phyloP scores from a whole-genome alignment of 2,329 filamentous ascomycete genomes.

The Dryadomyces sulphureus region DNA sequence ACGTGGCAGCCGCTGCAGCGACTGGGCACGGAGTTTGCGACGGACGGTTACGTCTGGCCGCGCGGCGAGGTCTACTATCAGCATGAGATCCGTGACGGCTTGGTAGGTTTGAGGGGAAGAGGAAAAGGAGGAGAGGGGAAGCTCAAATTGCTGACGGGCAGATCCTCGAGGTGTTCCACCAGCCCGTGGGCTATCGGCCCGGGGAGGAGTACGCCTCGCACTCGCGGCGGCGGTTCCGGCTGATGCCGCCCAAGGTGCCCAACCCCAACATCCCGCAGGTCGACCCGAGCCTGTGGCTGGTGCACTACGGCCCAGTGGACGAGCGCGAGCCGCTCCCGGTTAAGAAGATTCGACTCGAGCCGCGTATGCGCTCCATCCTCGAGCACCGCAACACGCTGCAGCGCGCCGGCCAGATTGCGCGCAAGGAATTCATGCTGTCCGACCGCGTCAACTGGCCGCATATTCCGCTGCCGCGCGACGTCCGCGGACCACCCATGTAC shows the following conservation, averaged over 20 bases:
- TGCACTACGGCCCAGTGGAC: slow-evolving; percentile 75
- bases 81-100: slow-evolving; percentile 50
- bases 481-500: slow-evolving; percentile 35
- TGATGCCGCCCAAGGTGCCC: slow-evolving; percentile 56
- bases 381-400: slow-evolving; percentile 50
- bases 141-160: slow-evolving; percentile 19
- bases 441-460: slow-evolving; percentile 85
- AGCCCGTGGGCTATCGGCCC: slow-evolving; percentile 61
- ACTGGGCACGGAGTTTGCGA: slow-evolving; percentile 61
- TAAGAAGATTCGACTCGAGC: slow-evolving; percentile 48
- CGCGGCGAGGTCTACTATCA: slow-evolving; percentile 65
- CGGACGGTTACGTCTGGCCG: slow-evolving; percentile 85
- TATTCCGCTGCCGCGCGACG: slow-evolving; percentile 52
- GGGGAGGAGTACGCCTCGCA: slow-evolving; percentile 64
- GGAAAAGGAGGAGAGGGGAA: background rate
- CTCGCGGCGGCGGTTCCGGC: slow-evolving; percentile 71
- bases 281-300: slow-evolving; percentile 76
- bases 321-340: slow-evolving; percentile 58
- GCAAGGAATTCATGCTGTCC: slow-evolving; percentile 89
- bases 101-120: slow-evolving; percentile 26
- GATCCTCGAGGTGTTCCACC: slow-evolving; percentile 79
- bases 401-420: slow-evolving; percentile 63
- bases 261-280: slow-evolving; percentile 52
- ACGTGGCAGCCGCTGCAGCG: slow-evolving; percentile 75
- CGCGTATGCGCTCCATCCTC: slow-evolving; percentile 45